Evolutionary conservation across 164 flowering plant genomes (phyloP).

Genomic region (Brasenia schreberi): DNA sequence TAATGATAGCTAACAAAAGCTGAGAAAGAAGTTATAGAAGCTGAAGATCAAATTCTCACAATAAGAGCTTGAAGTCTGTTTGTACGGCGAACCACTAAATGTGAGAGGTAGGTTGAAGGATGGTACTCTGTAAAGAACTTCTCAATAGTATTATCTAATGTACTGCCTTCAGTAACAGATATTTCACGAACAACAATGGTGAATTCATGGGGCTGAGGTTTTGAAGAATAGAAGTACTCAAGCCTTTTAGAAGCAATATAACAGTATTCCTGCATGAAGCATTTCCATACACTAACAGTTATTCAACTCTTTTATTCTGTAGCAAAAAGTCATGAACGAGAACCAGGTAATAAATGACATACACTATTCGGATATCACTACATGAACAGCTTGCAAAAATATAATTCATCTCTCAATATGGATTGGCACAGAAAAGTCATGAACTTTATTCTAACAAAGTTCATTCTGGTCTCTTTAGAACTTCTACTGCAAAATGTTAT

Average conservation of each 20-base stretch:
- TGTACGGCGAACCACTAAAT: conserved; percentile 57
- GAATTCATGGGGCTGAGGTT: conserved; percentile 82
- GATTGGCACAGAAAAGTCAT: no score
- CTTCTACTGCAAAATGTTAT: no score
- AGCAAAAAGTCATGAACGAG: no score
- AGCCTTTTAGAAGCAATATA: conserved; percentile 62
- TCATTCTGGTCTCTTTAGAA: no score
- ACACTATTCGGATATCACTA: no score
- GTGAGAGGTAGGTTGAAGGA: conserved; percentile 69
- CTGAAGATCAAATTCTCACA: conserved; percentile 31
- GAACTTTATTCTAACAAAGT: no score
- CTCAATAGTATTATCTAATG: conserved; percentile 54
- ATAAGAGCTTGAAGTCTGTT: conserved; percentile 45
- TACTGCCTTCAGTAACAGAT: conserved; percentile 41
- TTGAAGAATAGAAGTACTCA: conserved; percentile 50
- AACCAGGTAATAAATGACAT: no score
- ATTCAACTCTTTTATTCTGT: not conserved
- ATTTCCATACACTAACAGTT: not conserved
- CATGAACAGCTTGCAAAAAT: no score
- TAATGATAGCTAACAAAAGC: not conserved
- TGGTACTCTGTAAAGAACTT: conserved; percentile 60
- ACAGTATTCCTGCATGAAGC: conserved; percentile 61
- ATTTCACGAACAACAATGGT: conserved; percentile 73
- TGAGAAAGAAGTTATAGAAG: not conserved
- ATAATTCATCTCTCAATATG: no score